These are phyloP conservation scores for Coemansia sp. DNA, from an alignment of 192 early-diverging fungal genomes.

Conservation along the genomic window DNA sequence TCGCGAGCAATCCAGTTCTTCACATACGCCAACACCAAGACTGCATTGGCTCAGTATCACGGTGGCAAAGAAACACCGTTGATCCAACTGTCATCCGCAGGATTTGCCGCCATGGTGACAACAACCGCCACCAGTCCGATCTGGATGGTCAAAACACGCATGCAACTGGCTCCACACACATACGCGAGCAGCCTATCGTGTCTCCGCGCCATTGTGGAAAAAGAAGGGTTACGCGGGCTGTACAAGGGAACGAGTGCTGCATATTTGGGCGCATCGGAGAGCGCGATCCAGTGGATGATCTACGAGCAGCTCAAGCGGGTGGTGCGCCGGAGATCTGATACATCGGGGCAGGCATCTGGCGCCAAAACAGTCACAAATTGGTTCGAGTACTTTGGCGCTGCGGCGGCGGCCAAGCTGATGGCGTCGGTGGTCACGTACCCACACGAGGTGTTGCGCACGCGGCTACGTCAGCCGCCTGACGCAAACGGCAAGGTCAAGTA, in stretches of 20 bases:
- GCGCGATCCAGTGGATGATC: constrained; percentile 92
- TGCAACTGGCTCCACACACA: constrained; percentile 75
- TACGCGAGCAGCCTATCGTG: constrained; percentile 86
- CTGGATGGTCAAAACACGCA: constrained; percentile 95
- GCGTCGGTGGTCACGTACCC: constrained; percentile 91
- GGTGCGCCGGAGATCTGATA: constrained; percentile 10
- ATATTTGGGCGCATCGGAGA: constrained; percentile 83
- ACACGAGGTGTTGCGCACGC: constrained; percentile 93
- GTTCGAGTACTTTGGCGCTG: constrained; percentile 80
- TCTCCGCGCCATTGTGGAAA: constrained; percentile 60
- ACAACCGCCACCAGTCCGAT: constrained; percentile 91
- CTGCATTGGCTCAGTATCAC: constrained; percentile 71
- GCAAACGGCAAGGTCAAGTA: constrained; percentile 72
- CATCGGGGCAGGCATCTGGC: not conserved
- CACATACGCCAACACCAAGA: constrained; percentile 88
- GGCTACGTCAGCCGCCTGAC: constrained; percentile 78
- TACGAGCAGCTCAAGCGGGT: constrained; percentile 89
- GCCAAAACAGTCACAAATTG: constrained; percentile 61
- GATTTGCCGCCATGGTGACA: constrained; percentile 70
- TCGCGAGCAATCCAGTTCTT: constrained; percentile 93
- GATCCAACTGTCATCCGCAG: constrained; percentile 81
- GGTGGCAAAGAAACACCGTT: constrained; percentile 71
- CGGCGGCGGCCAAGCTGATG: constrained; percentile 81
- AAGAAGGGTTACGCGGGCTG: constrained; percentile 81
- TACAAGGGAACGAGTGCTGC: constrained; percentile 92